phyloP scores from a whole-genome alignment of 2,329 filamentous ascomycete species.

The Pleurostoma richardsiae region DNA sequence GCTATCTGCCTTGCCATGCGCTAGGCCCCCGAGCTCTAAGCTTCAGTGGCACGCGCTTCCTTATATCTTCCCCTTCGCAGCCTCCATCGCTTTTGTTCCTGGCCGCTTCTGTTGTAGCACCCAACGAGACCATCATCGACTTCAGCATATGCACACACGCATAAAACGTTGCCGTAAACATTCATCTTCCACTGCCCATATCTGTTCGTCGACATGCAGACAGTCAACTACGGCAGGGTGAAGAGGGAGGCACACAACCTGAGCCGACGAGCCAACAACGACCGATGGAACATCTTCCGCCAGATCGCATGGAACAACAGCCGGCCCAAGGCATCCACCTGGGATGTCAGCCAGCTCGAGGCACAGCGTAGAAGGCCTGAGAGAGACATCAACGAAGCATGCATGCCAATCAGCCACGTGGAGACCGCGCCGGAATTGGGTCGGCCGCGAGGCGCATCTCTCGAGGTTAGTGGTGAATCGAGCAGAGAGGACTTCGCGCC shows the following conservation, averaged over 20 bases:
- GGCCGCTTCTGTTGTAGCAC: too few relatives aligned
- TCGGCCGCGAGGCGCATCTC: constrained; percentile 1
- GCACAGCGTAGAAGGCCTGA: constrained; percentile 15
- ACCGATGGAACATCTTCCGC: constrained; percentile 38
- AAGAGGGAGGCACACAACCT: constrained; percentile 38
- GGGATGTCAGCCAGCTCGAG: neutral
- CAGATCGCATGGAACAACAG: constrained; percentile 26
- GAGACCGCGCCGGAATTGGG: constrained; percentile 17
- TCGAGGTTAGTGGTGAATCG: neutral
- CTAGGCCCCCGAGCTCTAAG: too few relatives aligned
- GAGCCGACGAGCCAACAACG: constrained; percentile 30
- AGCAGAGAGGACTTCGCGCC: constrained; percentile 14
- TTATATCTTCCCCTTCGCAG: too few relatives aligned
- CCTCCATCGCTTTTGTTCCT: too few relatives aligned
- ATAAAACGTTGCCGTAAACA: too few relatives aligned
- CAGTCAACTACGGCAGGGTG: constrained; percentile 41
- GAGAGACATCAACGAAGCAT: constrained; percentile 13
- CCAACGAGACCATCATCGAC: too few relatives aligned
- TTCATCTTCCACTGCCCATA: too few relatives aligned
- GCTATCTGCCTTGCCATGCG: too few relatives aligned
- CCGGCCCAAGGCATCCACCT: neutral
- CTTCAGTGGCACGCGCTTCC: too few relatives aligned
- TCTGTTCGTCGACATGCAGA: too few relatives aligned
- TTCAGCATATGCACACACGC: too few relatives aligned
- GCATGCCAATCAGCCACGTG: constrained; percentile 26